Percentiles rank a stretch among this genome's conserved stretches.
These are phyloP conservation scores for Bauhinia variegata DNA, from an alignment of 306 rosid genomes.

Conservation along the genomic window DNA sequence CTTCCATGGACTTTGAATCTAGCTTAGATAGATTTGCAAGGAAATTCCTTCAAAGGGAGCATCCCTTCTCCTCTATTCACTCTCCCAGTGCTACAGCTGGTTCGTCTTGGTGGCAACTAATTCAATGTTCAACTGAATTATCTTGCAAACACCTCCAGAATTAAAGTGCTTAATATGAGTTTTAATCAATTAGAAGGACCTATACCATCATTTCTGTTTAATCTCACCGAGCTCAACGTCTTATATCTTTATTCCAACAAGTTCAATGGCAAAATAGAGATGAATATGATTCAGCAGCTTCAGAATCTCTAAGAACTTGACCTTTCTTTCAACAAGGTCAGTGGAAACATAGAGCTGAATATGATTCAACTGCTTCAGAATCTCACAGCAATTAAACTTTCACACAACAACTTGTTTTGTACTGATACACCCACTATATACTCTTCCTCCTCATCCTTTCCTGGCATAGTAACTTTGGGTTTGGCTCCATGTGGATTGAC, in stretches of 20 bases:
- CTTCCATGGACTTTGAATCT: constrained; percentile 14
- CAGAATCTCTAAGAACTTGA: constrained; percentile 35
- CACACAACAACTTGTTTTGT: constrained; percentile 31
- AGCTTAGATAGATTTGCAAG: accelerated
- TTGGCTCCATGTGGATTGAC: constrained; percentile 34
- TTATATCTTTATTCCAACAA: constrained; percentile 46
- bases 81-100: background rate
- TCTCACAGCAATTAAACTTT: constrained; percentile 42
- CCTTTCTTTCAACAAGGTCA: constrained; percentile 49
- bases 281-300: background rate
- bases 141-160: background rate
- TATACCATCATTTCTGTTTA: constrained; percentile 9
- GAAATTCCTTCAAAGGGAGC: constrained; percentile 1
- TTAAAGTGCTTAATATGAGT: constrained; percentile 35
- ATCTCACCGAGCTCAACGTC: constrained; percentile 20
- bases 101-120: background rate
- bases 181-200: constrained; percentile 38
- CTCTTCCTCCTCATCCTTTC: background rate
- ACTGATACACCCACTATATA: background rate
- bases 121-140: constrained; percentile 1
- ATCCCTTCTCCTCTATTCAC: constrained; percentile 6
- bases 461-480: background rate
- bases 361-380: background rate
- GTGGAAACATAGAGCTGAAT: background rate
- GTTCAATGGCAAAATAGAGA: constrained; percentile 13